phyloP scores from a whole-genome alignment of 257 asterid species.

The Rehmannia glutinosa region DNA sequence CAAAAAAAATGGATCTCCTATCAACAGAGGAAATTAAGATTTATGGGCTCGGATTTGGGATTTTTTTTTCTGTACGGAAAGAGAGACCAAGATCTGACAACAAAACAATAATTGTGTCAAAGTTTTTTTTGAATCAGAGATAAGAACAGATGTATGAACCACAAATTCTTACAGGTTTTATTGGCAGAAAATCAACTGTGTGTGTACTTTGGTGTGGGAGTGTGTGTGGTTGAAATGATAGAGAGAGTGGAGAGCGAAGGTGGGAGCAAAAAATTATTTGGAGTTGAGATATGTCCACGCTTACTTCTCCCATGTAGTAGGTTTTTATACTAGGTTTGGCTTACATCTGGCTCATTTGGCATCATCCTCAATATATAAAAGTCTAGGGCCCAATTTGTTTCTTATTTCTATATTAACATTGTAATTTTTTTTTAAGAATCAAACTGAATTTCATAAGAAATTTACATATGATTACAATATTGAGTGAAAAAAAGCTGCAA shows the following conservation, averaged over 20 bases:
- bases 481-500: too few relatives aligned
- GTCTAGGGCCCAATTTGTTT: not conserved
- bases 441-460: too few relatives aligned
- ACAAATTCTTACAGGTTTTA: not conserved
- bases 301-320: conserved; percentile 15
- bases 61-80: too few relatives aligned
- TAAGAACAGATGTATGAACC: too few relatives aligned
- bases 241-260: not conserved
- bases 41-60: too few relatives aligned
- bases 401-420: not conserved
- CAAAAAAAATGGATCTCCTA: too few relatives aligned
- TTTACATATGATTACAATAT: too few relatives aligned
- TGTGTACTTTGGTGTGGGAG: not conserved
- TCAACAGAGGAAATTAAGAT: too few relatives aligned
- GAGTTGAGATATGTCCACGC: conserved; percentile 1
- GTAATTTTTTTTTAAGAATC: too few relatives aligned
- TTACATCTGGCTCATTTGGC: not conserved
- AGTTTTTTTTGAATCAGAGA: too few relatives aligned
- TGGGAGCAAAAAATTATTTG: not conserved
- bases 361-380: not conserved
- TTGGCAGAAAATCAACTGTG: not conserved
- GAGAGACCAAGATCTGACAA: too few relatives aligned
- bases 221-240: not conserved
- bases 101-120: too few relatives aligned
- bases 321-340: conserved; percentile 32